Evolutionary conservation across 345 rosid species (phyloP), one percentile per base, ranked within the genome.

Genomic region (Salix arbutifolia): DNA sequence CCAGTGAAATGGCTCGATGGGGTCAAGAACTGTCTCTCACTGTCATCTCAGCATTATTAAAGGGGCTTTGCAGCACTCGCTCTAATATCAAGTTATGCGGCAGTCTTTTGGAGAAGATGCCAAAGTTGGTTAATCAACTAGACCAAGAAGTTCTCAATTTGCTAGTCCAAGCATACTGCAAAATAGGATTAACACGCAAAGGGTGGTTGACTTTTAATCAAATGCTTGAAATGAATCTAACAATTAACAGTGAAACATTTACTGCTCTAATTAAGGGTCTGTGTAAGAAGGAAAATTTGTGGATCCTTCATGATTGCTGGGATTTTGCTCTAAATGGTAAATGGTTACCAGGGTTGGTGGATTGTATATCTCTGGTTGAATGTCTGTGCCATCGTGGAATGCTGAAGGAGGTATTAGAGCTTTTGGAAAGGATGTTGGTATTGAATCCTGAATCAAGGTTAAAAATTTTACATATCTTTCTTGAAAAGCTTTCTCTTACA

Each of bases 1-100:
- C 83, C 31, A 85, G 89, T 80, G 88, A 91, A 85, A 90, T 90
- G 93, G 71, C 75, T 70, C 79, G 70, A 23, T 91, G 93, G 94
- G 94, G 94, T 72, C 94, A 91, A 81, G 90, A 88, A 58, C 82
- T 84, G 74, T 86, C 93, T 16, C 62, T 78, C 65, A 76, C 82
- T 14, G 80, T 79, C 76, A 81, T 89, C 38, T 74, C 86, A 9
- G 74, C 78, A 73, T 69, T 89, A 56, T 65, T 91, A 69, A 91
- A 84, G 83, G 79, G 78, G 74, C 86, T 90, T 37, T 77, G 84
- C 70, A 65, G 76, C 58, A 86, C 88, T 26, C 86, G 80, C 70
- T 85, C 87, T 38, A 75, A 79, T 73, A 78, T 81, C 81, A 85
- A 81, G 79, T 75, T 80, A 70, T 77, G 82, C 76, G 67, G 67